Evolutionary conservation across 192 early-diverging fungal genomes (phyloP).

Genomic region (Rhizoclosmatium sp.): DNA sequence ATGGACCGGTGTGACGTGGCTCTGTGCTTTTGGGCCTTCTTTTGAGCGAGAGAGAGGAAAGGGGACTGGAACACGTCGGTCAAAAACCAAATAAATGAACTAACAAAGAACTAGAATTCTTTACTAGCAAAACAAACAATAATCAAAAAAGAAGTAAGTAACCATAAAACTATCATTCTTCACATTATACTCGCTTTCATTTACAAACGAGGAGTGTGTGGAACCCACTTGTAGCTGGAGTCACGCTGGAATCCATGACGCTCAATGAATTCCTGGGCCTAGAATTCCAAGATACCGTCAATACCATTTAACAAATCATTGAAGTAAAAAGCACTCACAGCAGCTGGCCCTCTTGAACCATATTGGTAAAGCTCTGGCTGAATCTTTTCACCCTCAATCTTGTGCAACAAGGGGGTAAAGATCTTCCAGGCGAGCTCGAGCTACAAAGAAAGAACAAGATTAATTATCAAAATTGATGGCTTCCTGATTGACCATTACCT

Average conservation of each 20-base stretch:
- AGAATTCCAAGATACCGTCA: neutral
- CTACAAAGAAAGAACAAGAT: slow-evolving; percentile 22
- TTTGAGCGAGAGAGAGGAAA: no score
- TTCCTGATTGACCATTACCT: slow-evolving; percentile 24
- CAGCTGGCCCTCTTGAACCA: slow-evolving; percentile 84
- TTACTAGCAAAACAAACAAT: no score
- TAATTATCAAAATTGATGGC: neutral
- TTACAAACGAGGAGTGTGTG: slow-evolving; percentile 32
- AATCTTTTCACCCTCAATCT: slow-evolving; percentile 75
- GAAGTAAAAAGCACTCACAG: slow-evolving; percentile 46
- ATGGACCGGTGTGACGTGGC: no score
- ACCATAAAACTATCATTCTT: no score
- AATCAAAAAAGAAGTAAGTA: no score
- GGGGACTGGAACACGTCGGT: no score
- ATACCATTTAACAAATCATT: no score
- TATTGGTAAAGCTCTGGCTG: slow-evolving; percentile 79
- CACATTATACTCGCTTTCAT: neutral
- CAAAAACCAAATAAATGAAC: no score
- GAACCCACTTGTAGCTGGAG: slow-evolving; percentile 51
- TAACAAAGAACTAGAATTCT: no score
- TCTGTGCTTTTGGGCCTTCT: no score
- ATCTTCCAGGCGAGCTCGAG: slow-evolving; percentile 97
- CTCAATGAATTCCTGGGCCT: slow-evolving; percentile 69
- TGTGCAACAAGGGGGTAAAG: slow-evolving; percentile 94
- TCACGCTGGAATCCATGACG: slow-evolving; percentile 59